Evolutionary conservation across 306 rosid genomes (phyloP).

Genomic region (Argentina anserina): DNA sequence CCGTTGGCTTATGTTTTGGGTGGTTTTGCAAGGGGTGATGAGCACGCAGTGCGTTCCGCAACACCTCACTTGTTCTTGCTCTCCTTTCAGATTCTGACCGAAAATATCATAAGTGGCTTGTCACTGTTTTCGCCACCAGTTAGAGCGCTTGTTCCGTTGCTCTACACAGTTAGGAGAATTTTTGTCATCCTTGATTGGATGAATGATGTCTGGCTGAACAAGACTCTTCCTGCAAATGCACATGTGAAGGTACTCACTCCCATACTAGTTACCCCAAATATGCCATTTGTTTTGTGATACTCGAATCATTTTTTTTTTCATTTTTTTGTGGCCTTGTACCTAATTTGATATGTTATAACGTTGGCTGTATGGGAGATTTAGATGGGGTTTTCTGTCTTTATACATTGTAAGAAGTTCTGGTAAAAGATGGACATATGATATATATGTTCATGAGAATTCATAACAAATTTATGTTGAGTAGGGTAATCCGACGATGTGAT

Average conservation of each 20-base stretch:
- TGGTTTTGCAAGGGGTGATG: conserved; percentile 85
- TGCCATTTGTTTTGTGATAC: neutral
- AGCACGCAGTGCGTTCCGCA: conserved; percentile 72
- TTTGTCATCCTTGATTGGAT: conserved; percentile 76
- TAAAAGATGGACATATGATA: neutral
- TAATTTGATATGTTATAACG: neutral
- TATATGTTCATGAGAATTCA: neutral
- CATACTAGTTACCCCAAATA: neutral
- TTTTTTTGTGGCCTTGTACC: neutral
- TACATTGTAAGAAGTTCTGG: neutral
- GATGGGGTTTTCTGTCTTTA: neutral
- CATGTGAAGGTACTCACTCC: conserved; percentile 40
- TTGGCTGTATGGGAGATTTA: neutral
- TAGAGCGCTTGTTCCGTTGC: conserved; percentile 71
- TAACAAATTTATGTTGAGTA: no score
- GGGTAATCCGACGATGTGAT: neutral
- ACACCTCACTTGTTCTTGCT: conserved; percentile 77
- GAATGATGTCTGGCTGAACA: conserved; percentile 62
- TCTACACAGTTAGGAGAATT: conserved; percentile 65
- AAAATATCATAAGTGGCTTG: conserved; percentile 64
- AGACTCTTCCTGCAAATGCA: conserved; percentile 63
- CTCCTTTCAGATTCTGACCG: conserved; percentile 70
- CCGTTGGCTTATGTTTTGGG: conserved; percentile 82
- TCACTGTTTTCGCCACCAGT: conserved; percentile 78
- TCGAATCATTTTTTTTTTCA: neutral